These are phyloP conservation scores for Hypoxylon sp. DNA, from an alignment of 2,329 filamentous ascomycete genomes.

Conservation along the genomic window DNA sequence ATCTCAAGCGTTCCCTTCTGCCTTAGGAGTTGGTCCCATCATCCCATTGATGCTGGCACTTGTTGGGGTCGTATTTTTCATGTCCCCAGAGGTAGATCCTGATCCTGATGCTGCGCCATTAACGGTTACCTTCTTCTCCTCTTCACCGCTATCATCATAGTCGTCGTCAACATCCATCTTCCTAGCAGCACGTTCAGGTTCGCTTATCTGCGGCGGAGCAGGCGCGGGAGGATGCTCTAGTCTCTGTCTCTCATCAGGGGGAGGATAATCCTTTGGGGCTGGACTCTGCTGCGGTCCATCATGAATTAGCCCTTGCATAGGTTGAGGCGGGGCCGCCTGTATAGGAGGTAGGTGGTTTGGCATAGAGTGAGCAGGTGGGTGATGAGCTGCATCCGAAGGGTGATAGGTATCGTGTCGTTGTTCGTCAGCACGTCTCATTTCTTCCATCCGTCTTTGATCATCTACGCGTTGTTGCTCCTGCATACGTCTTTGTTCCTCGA, in stretches of 20 bases:
- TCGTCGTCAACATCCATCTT: conserved; percentile 99
- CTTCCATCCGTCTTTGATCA: conserved; percentile 72
- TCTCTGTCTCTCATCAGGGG: conserved; percentile 70
- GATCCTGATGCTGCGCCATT: conserved; percentile 60
- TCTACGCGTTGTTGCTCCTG: conserved; percentile 69
- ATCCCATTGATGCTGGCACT: conserved; percentile 65
- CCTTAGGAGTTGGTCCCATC: conserved; percentile 62
- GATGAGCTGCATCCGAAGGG: conserved; percentile 92
- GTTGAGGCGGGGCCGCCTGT: conserved; percentile 70
- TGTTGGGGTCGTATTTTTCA: conserved; percentile 67
- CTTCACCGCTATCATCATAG: conserved; percentile 94
- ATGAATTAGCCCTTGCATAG: conserved; percentile 67
- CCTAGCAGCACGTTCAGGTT: conserved; percentile 85
- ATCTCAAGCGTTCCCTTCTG: conserved; percentile 57
- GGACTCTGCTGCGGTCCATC: conserved; percentile 64
- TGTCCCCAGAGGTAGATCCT: conserved; percentile 64
- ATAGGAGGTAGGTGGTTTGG: conserved; percentile 73
- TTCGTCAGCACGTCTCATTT: conserved; percentile 68
- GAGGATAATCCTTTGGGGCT: conserved; percentile 67
- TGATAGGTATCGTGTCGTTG: conserved; percentile 87
- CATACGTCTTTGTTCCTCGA: conserved; percentile 73
- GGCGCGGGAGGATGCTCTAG: conserved; percentile 63
- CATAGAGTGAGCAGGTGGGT: conserved; percentile 75
- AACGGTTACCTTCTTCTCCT: conserved; percentile 75
- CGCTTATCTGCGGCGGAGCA: conserved; percentile 69